Percentiles rank a stretch among this genome's conserved stretches.
These are phyloP conservation scores for Serendipita vermifera DNA, from an alignment of 768 basidiomycete species.

Conservation along the genomic window DNA sequence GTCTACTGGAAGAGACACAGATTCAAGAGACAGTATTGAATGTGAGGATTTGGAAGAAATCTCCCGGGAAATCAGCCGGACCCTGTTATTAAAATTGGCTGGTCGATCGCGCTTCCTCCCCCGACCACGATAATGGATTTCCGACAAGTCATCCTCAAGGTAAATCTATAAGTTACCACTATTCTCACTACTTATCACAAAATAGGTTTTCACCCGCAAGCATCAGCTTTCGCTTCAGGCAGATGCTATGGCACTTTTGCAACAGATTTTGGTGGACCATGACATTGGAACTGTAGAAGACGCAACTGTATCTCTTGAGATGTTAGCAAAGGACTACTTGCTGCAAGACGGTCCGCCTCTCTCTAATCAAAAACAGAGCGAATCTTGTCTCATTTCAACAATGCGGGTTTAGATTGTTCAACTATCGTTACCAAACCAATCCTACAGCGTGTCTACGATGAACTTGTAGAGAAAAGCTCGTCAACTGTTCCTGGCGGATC, in stretches of 20 bases:
- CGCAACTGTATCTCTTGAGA: conserved; percentile 61
- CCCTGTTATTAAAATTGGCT: too few relatives aligned
- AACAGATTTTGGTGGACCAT: conserved; percentile 56
- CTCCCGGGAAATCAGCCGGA: too few relatives aligned
- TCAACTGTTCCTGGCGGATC: conserved; percentile 23
- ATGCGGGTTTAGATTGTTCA: conserved; percentile 13
- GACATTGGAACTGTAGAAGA: conserved; percentile 54
- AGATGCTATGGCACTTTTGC: conserved; percentile 57
- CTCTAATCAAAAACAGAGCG: background rate
- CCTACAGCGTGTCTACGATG: conserved; percentile 59
- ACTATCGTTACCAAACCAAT: conserved; percentile 44
- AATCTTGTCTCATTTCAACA: background rate
- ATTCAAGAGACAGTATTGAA: too few relatives aligned
- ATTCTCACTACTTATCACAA: background rate
- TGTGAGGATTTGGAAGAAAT: too few relatives aligned
- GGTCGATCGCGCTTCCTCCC: too few relatives aligned
- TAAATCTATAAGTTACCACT: conserved; percentile 11
- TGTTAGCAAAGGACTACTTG: conserved; percentile 75
- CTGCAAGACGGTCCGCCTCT: conserved; percentile 64
- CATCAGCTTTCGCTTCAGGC: conserved; percentile 50
- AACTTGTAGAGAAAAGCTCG: conserved; percentile 53
- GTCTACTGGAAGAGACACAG: too few relatives aligned
- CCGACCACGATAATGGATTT: conserved; percentile 2
- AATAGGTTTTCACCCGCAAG: conserved; percentile 11
- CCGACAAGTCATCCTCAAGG: conserved; percentile 14